Base-by-base conservation (phyloP, 139 green algal genomes). In the Coelastrella sp. region DNA sequence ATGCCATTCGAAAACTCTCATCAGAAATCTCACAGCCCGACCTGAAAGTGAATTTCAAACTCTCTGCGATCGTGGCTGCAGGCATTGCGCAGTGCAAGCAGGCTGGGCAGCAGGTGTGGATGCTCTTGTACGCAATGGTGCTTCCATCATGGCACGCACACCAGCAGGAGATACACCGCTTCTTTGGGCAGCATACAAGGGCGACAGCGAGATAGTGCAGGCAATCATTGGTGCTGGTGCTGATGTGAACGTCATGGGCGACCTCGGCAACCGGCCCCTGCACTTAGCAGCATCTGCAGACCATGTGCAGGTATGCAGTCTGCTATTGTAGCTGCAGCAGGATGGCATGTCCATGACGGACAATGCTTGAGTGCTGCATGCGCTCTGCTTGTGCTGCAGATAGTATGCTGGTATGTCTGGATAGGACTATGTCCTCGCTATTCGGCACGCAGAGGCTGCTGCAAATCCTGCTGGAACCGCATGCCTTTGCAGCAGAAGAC, bases 241-340 rank as follows among this genome's bases (percentile, higher is more conserved):
- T 54, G 94, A 96, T 79, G 82, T 96, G 14, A 93, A 96, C 14
- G 92, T 90, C 7, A 86, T 94, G 47, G 94, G 92, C 11, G 90
- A 94, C 59, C 89, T 94, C 13, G 92, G 91, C 59, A 96, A 96
- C 84, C 66, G 92, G 60, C 94, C 94, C 2, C 80, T 96, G 74
- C 94, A 96, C 65, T 58, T 95, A n/a, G 94, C 94, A 80, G 90
- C 92, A 7, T 81, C 91, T 74, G 90, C 82, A 79, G 91, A 90
- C 57, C 89, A 93, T 14, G 68, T 71, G 5, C 54, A 92, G 86
- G 93, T 93, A 68, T 11, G 92, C 19, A 8, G 3, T 56, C 60
- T 20, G 10, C 8, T 71, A 10, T 13, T 71, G 10, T 13, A 71
- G 11, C 61, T 13, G 11, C 8, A 71, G 61, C 61, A 71, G 61